Percentiles rank a stretch among this genome's conserved stretches.
These are phyloP conservation scores for Mariannaea sp. DNA, from an alignment of 2,329 filamentous ascomycete species.

Conservation along the genomic window DNA sequence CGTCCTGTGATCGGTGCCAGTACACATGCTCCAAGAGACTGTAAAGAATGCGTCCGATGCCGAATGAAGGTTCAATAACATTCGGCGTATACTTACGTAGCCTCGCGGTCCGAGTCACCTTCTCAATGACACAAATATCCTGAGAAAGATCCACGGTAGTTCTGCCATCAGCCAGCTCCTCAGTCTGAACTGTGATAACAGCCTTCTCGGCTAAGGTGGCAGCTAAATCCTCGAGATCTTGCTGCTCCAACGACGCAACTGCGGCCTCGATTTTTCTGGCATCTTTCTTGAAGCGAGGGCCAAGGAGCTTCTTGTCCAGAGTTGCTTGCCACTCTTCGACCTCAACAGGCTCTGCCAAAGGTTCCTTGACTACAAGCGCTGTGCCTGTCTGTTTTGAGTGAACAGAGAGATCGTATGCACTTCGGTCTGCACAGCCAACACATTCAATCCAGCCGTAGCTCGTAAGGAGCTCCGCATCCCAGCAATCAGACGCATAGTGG, in stretches of 20 bases:
- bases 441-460: conserved; percentile 98
- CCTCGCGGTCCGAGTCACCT: conserved; percentile 77
- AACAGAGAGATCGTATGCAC: conserved; percentile 90
- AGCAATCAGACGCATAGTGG: conserved; percentile 96
- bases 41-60: conserved; percentile 94
- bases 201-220: too few relatives aligned
- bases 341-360: conserved; percentile 74
- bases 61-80: conserved; percentile 96
- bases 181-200: conserved; percentile 74
- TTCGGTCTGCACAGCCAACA: conserved; percentile 94
- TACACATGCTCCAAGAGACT: conserved; percentile 97
- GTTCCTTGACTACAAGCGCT: conserved; percentile 82
- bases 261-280: conserved; percentile 83
- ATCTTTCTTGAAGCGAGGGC: conserved; percentile 93
- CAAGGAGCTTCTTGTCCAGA: conserved; percentile 93
- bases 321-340: conserved; percentile 89
- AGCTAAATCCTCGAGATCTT: too few relatives aligned
- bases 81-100: conserved; percentile 92
- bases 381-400: conserved; percentile 92
- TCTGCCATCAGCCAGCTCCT: conserved; percentile 76
- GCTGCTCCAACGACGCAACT: conserved; percentile 76
- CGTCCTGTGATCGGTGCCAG: conserved; percentile 63
- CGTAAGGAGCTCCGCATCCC: conserved; percentile 92
- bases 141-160: conserved; percentile 76
- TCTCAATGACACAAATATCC: conserved; percentile 70